phyloP scores from a whole-genome alignment of 139 green algal genomes.

The Eudorina sp. region DNA sequence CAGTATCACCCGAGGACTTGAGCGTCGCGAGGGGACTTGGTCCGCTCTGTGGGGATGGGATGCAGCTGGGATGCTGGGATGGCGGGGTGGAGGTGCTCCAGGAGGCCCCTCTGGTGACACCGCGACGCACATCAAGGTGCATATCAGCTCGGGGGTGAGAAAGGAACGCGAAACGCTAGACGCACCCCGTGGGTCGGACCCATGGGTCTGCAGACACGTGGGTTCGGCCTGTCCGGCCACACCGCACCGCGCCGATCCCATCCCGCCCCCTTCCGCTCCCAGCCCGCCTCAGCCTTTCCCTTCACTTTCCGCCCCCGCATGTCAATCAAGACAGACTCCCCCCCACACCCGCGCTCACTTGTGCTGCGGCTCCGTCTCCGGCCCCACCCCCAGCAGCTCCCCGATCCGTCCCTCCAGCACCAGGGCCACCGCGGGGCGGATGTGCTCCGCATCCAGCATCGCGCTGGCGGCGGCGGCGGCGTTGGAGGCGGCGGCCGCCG shows the following conservation, averaged over 20 bases:
- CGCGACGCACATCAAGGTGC: no score
- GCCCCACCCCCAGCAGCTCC: constrained; percentile 44
- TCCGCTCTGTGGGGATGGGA: background rate
- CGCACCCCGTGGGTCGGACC: no score
- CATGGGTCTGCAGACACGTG: no score
- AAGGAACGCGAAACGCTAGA: no score
- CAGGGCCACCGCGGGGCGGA: background rate
- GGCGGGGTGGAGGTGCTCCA: no score
- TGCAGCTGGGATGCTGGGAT: background rate
- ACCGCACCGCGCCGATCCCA: background rate
- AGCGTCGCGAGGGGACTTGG: background rate
- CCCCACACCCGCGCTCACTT: constrained; percentile 18
- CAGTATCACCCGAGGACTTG: background rate
- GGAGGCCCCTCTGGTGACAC: no score
- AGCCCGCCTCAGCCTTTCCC: background rate
- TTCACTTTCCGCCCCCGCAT: background rate
- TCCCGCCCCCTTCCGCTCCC: background rate
- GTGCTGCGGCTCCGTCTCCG: background rate
- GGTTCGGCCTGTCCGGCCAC: background rate
- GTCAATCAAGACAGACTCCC: no score
- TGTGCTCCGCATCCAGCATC: background rate
- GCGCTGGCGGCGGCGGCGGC: background rate
- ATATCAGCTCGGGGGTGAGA: no score
- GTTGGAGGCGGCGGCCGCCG: background rate
- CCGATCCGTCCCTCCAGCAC: constrained; percentile 42